Base-by-base conservation (phyloP, 345 rosid species). In the Turnera subulata region DNA sequence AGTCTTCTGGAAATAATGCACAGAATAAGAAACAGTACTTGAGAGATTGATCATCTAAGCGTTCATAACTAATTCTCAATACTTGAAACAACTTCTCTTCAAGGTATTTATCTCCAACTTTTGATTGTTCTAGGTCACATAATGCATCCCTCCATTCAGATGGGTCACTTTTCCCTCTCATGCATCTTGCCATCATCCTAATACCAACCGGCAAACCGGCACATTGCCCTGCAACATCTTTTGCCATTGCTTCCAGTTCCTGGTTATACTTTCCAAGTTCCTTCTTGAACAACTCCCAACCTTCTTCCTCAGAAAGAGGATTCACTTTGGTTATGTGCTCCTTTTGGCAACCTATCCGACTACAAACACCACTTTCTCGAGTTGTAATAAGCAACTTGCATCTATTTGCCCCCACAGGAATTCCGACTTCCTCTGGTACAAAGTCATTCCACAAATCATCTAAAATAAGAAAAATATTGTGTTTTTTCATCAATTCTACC, bases 331-430 rank as follows among this genome's bases (percentile, higher is more conserved):
- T 20, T 2, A 29, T 29, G 8, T 29, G 4, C 4, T 17, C 25
- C 37, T 42, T 3, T 13, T 42, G 25, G 16, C 66, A 50, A 21
- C 14, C 17, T 55, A 75, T 62, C 6, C 4, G 33, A 4, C 22
- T 22, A 47, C 70, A 63, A 2, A 70, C 47, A 1, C 46, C 39
- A 4, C 15, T 14, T 13, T 62, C 55, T 11, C 73, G 64, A 24
- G 61, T 67, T 18, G 76, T 75, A 11, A 75, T 14, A 19, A 67
- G 5, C 23, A 70, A 13, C 55, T 75, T 75, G 21, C 15, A 48
- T 24, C 49, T 49, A 17, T 22, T n/a, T 1, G 4, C 6, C 1
- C 0, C 0, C 2, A n/a, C 0, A 6, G 65, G 65, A 6, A 51
- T 17, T 0, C 57, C 65, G 9, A 61, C 14, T 1, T 61, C 19